Evolutionary conservation across 495 filamentous ascomycete genomes (phyloP), one percentile per base, ranked within the genome.

Genomic region (Daldinia caldariorum): DNA sequence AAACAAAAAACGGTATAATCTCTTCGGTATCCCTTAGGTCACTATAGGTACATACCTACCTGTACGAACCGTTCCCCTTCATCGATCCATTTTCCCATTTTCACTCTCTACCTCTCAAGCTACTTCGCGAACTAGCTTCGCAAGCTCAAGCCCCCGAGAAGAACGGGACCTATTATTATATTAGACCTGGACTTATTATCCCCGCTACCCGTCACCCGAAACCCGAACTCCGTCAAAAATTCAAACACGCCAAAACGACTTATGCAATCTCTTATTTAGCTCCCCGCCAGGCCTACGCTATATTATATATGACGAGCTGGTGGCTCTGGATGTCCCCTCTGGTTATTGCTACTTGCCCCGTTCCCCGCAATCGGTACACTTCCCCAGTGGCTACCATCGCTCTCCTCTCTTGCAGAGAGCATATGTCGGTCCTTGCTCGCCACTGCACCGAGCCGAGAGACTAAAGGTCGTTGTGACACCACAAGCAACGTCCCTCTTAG

Each of bases 361-460:
- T 68, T 58, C 64, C 61, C 49, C 29, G 41, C 65, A 68, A 38
- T 60, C 57, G 56, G 65, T 68, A 63, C 58, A 65, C 41, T 55
- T 61, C 53, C 49, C 55, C 56, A 72, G 69, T 61, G 64, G 69
- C 59, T 68, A 72, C 64, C 61, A 58, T 54, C 39, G 35, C 50
- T 54, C 56, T 20, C 64, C 50, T 54, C 56, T 20, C 69, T 49
- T 61, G 69, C 63, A 67, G 65, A 58, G 69, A 58, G 69, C 69
- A 64, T 72, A 72, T 72, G 64, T 64, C 64, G 59, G 63, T 63
- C 70, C 63, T 56, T 71, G 62, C 66, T 60, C 61, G 58, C 67
- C 49, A 58, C 74, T 77, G 75, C 75, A 77, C 59, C 59, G 63
- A 75, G 54, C 75, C 72, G 75, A 71, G 67, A 50, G 64, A 65